These are phyloP conservation scores for Magnusiomyces paraingens DNA, from an alignment of 1,139 yeast genomes.

Conservation along the genomic window DNA sequence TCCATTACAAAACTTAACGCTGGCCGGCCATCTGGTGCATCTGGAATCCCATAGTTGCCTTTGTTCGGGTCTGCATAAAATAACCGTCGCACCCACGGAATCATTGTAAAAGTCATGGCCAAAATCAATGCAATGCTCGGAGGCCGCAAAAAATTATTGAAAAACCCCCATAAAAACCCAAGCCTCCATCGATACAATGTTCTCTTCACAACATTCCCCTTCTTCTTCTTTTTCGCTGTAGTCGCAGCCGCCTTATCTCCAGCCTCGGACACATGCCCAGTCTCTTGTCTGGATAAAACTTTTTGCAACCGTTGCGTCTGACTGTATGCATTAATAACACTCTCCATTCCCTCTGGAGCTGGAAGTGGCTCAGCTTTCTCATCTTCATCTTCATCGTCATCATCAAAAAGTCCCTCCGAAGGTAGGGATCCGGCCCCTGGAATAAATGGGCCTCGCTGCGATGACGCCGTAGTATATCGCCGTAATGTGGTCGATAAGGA, in stretches of 20 bases:
- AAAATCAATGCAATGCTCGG: constrained; percentile 58
- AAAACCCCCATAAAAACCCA: constrained; percentile 32
- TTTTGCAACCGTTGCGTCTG: constrained; percentile 4
- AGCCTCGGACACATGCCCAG: neutral
- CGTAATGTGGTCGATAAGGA: neutral
- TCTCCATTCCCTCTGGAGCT: neutral
- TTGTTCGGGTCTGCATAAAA: constrained; percentile 42
- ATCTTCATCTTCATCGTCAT: constrained; percentile 2
- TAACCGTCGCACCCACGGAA: constrained; percentile 79
- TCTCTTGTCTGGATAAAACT: neutral
- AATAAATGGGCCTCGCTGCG: neutral
- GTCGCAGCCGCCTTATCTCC: neutral
- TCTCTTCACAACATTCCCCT: neutral
- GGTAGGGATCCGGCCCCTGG: constrained; percentile 2
- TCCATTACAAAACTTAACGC: constrained; percentile 82
- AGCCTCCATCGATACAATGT: constrained; percentile 14
- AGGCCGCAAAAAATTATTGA: constrained; percentile 64
- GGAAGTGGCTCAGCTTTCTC: neutral
- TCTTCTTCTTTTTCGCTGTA: neutral
- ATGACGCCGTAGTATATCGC: neutral
- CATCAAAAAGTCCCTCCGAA: neutral
- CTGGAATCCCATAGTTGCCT: constrained; percentile 38
- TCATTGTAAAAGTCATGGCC: constrained; percentile 62
- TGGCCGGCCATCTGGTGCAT: constrained; percentile 80
- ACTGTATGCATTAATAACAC: constrained; percentile 4